Base-by-base conservation (phyloP, 78 protist species). In the Chrysochromulina tobinii region DNA sequence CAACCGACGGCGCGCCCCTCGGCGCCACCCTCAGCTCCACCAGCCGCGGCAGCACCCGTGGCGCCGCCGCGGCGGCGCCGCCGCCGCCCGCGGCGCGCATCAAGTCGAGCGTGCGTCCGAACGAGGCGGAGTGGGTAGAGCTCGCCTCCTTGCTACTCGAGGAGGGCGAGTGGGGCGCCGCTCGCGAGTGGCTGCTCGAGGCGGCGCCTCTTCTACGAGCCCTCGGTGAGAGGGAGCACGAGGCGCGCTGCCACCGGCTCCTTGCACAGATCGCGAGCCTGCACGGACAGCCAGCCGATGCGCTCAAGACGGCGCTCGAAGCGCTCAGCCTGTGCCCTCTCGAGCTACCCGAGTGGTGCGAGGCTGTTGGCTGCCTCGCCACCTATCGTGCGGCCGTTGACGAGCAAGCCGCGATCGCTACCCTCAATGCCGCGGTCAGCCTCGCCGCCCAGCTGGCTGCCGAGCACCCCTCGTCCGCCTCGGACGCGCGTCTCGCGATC, bases 141-240 rank as follows among this genome's bases (percentile, higher is more conserved):
- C 12, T 77, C 59, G 57, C 61, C 61, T 0, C n/a, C 14, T 3
- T 2, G 57, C 85, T 77, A 8, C 8, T 53, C 9, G 85, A 5
- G 25, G 85, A 77, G 48, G 85, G 61, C 61, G 61, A 77, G 27
- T 77, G 85, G 85, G 58, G 18, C 25, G 61, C 61, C 15, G 85
- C 85, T n/a, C 21, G 7, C 7, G 85, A 0, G 59, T 51, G n/a
- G 61, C 61, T 53, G 14, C 12, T 0, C 61, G 85, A 77, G 61
- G 85, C 85, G 85, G 48, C 3, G 27, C 48, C 58, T 7, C 15
- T 38, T 1, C 18, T 51, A 38, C 21, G 11, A 1, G 61, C 61
- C 4, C 12, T 1, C 18, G 85, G 38, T 1, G 73, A 67, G 23
- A 14, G 1, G 12, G 8, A 23, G 38, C 73, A 18, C 38, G 7